Evolutionary conservation across 148 eudicot species (phyloP), one percentile per base, ranked within the genome.

Genomic region (Pharnaceum exiguum): DNA sequence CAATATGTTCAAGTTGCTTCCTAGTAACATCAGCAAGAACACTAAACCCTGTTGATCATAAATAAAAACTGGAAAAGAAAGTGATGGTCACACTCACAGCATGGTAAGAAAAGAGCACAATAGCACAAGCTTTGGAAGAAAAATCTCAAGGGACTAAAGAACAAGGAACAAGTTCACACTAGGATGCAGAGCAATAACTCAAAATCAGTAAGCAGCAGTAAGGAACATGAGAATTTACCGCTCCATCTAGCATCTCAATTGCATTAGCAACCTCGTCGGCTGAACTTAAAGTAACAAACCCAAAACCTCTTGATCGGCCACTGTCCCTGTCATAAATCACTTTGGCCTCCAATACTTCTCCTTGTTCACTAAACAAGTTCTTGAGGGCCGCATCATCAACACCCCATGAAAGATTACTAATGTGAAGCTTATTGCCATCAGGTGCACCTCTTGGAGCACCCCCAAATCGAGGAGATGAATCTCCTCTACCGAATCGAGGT

Each of bases 231-330:
- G 48, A 19, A 74, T 89, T 86, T 74, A 93, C 99, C 69, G 38
- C 63, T 13, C 96, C 99, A 60, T 93, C 82, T 74, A 93, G 74
- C 32, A 82, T 68, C 45, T 85, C 81, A 52, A 93, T 80, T 3
- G 99, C 99, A 28, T 40, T 81, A 72, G 76, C 75, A 68, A 89
- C 96, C 79, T 93, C 95, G 17, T 78, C 76, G 16, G 91, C 67
- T 5, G 91, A 74, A 37, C 81, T 66, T 56, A 63, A 89, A 16
- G 96, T 89, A 3, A 93, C 99, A 49, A 93, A 93, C 24, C 99
- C 99, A 52, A 93, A 93, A 25, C 99, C 99, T 80, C 87, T 83
- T 43, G 99, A 93, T 61, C 91, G 85, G 22, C 99, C 96, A 37
- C 81, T 89, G 7, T 93, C 96, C 62, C 99, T 83, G 63, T 93